phyloP scores from a whole-genome alignment of 805 yeast genomes.

The Wickerhamiella allomyrinae region DNA sequence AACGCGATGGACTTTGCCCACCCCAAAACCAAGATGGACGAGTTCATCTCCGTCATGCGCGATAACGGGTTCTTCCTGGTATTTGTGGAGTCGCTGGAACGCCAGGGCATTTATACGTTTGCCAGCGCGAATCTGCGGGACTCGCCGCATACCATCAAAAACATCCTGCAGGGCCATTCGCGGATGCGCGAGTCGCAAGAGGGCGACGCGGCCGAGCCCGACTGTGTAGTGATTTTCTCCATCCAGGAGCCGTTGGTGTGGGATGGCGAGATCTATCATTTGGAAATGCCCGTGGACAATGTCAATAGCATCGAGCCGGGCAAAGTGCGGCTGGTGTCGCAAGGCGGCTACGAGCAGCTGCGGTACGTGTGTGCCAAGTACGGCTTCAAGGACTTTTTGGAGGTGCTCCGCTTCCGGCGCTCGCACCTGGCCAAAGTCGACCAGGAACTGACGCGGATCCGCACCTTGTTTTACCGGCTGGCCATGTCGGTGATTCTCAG shows the following conservation, averaged over 20 bases:
- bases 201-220: constrained; percentile 22
- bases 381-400: constrained; percentile 7
- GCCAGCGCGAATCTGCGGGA: constrained; percentile 47
- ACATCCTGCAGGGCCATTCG: constrained; percentile 22
- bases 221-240: constrained; percentile 58
- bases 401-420: constrained; percentile 22
- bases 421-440: constrained; percentile 65
- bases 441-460: constrained; percentile 50
- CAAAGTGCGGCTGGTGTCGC: constrained; percentile 49
- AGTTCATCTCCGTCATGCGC: constrained; percentile 42
- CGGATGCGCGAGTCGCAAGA: constrained; percentile 16
- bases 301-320: constrained; percentile 45
- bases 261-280: constrained; percentile 65
- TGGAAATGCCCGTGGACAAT: constrained; percentile 25
- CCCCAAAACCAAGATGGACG: constrained; percentile 25
- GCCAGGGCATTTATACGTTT: constrained; percentile 64
- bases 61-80: constrained; percentile 62
- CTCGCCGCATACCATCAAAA: constrained; percentile 25
- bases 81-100: constrained; percentile 56
- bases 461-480: constrained; percentile 53
- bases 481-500: constrained; percentile 51
- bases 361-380: constrained; percentile 26
- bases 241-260: constrained; percentile 79
- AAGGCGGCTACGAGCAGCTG: constrained; percentile 48
- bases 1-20: constrained; percentile 40